Evolutionary conservation across 805 yeast genomes (phyloP), one percentile per base, ranked within the genome.

Genomic region (Yarrowia bubula): DNA sequence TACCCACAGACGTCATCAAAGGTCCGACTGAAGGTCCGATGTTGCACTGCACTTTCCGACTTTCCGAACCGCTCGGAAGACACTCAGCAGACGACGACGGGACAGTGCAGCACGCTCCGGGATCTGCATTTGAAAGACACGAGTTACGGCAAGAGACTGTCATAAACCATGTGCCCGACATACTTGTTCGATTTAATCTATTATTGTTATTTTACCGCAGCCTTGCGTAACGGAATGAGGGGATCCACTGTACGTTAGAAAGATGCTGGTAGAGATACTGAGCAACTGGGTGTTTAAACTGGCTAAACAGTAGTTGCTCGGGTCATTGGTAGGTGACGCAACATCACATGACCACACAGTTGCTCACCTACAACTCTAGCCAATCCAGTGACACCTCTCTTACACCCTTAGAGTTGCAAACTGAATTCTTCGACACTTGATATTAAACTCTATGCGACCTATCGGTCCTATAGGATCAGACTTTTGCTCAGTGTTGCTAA

Each of bases 361-460:
- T 22, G 28, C 38, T 35, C 13, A 4, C 13, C 8, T 35, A 11
- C 13, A 11, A 35, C 10, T 35, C 13, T 35, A 11, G 51, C 28
- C 51, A 32, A 32, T 46, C 51, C 38, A 28, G 28, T 22, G 28
- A 22, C 28, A 22, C 28, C 28, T 22, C 28, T 22, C 28, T 22
- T 17, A 11, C 18, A 5, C 10, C 22, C 35, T 31, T 31, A 46
- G 50, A 46, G 50, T 32, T 47, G 37, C 17, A 22, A 31, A 9
- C 13, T 14, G 14, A 46, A 8, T 15, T 47, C 51, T 47, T 32
- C 38, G 55, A 35, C 41, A 18, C 41, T 50, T 8, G 42, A 50
- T 35, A 50, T 50, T 35, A 50, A 50, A 50, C 57, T 22, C 32
- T 18, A 50, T 50, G 57, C 55, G 28, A 48, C n/a, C 17, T 48